Percentiles rank a stretch among this genome's conserved stretches.
These are phyloP conservation scores for Calvatia gigantea DNA, from an alignment of 768 basidiomycete genomes.

Conservation along the genomic window DNA sequence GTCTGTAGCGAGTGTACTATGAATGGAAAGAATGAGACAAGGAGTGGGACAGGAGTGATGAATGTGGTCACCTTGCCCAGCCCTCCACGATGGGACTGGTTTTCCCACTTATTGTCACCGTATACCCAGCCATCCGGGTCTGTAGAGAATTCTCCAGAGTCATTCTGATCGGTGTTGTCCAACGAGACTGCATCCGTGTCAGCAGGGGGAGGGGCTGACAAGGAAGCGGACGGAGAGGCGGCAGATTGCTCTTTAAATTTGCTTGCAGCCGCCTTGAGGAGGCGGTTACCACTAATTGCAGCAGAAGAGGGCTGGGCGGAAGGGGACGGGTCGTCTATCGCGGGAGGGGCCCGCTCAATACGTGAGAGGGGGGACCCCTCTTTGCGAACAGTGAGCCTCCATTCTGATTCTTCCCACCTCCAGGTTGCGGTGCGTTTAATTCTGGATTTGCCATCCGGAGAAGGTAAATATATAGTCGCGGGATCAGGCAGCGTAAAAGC, in stretches of 20 bases:
- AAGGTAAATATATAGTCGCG: conserved; percentile 52
- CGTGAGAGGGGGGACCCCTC: conserved; percentile 48
- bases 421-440: conserved; percentile 77
- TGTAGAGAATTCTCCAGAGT: conserved; percentile 56
- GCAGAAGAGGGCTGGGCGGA: conserved; percentile 24
- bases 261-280: conserved; percentile 51
- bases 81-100: conserved; percentile 67
- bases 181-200: conserved; percentile 22
- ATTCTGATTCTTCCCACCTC: conserved; percentile 91
- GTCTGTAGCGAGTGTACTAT: conserved; percentile 79
- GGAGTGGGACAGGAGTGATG: not conserved
- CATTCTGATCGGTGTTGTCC: conserved; percentile 28
- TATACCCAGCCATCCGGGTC: conserved; percentile 93
- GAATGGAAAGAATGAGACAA: conserved; percentile 1
- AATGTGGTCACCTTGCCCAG: conserved; percentile 66
- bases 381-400: conserved; percentile 71
- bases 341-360: conserved; percentile 61
- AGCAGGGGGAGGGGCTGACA: conserved; percentile 17
- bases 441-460: conserved; percentile 43
- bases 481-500: conserved; percentile 65
- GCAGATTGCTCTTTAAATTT: conserved; percentile 5
- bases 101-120: conserved; percentile 95
- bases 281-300: conserved; percentile 33
- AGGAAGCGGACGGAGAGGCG: not conserved
- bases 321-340: conserved; percentile 29